Base-by-base conservation (phyloP, 257 asterid species). In the Thymus mandschuricus region DNA sequence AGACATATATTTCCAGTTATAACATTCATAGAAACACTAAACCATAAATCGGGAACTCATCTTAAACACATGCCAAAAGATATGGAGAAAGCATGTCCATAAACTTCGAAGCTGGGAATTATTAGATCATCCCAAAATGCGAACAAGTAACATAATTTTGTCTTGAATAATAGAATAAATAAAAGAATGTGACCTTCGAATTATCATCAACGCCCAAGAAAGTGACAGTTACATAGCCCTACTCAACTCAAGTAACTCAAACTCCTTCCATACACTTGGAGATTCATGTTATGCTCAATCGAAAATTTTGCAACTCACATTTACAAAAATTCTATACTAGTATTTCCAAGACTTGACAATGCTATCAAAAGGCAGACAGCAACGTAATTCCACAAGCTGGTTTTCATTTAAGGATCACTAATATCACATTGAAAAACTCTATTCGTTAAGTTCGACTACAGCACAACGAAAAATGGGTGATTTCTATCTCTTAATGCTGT, bases 371-470 rank as follows among this genome's bases (percentile, higher is more conserved):
- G 55, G 40, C 69, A 68, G 66, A 48, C 46, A 61, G 9, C 12
- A 38, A 21, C 21, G 21, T 21, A 21, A 45, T 76, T 64, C 69
- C 64, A 60, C 75, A 64, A 69, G 66, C 75, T 65, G 62, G 77
- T 50, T 56, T 48, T 66, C 21, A 29, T 65, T 56, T 63, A 57
- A 52, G 5, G 43, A 56, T 46, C 56, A 60, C 70, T 56, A 40
- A 66, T n/a, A 13, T 52, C 52, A 64, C 27, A 64, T 34, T 45
- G 28, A 60, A 27, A 44, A 49, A 49, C 44, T 21, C 21, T 29
- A 45, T 77, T 69, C 75, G 54, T 34, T 59, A 50, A 35, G 61
- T 74, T 48, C 40, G 44, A 56, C 21, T 68, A 8, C 44, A 69
- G 64, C 69, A 51, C 70, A 72, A 72, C 49, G 73, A 46, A 65